A percentile compares a stretch with the other conserved stretches of the same genome.
These are phyloP conservation scores for Salmacisia buchloeana DNA, from an alignment of 1,284 basidiomycete species.

Conservation along the genomic window DNA sequence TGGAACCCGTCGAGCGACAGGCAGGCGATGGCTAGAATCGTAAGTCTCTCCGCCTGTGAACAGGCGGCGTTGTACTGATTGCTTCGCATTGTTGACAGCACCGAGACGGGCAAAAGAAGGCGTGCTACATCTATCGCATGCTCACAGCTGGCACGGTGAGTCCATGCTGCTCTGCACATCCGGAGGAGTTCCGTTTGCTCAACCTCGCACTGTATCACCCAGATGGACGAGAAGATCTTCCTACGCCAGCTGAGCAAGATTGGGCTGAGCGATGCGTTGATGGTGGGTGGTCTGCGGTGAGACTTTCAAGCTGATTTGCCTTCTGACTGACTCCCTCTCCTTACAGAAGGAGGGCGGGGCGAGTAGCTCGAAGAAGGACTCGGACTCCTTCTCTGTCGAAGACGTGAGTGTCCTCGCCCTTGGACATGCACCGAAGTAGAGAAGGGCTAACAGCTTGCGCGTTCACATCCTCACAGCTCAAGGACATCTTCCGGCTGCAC, in stretches of 20 bases:
- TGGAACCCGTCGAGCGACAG: conserved; percentile 85
- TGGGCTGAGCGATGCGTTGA: conserved; percentile 62
- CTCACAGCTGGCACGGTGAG: conserved; percentile 54
- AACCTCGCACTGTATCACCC: background rate
- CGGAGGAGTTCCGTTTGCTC: background rate
- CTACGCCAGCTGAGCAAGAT: conserved; percentile 92
- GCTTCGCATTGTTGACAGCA: conserved; percentile 13
- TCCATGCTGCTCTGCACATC: background rate
- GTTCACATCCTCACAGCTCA: conserved; percentile 40
- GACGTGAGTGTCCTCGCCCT: conserved; percentile 59
- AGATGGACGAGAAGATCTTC: conserved; percentile 49
- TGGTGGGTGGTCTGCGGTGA: conserved; percentile 38
- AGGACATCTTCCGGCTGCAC: conserved; percentile 84
- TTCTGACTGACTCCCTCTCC: background rate
- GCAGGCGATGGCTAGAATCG: conserved; percentile 93
- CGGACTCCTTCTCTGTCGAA: conserved; percentile 78
- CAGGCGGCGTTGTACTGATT: conserved; percentile 11
- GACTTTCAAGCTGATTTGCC: background rate
- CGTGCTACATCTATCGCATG: conserved; percentile 82
- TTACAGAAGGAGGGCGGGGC: conserved; percentile 5
- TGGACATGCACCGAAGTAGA: background rate
- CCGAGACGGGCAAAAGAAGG: conserved; percentile 80
- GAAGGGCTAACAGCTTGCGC: conserved; percentile 15
- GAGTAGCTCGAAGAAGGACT: conserved; percentile 57
- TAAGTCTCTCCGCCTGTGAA: conserved; percentile 61